Conservation (phyloP, 164 flowering plant genomes). For the Vitis rupestris region DNA sequence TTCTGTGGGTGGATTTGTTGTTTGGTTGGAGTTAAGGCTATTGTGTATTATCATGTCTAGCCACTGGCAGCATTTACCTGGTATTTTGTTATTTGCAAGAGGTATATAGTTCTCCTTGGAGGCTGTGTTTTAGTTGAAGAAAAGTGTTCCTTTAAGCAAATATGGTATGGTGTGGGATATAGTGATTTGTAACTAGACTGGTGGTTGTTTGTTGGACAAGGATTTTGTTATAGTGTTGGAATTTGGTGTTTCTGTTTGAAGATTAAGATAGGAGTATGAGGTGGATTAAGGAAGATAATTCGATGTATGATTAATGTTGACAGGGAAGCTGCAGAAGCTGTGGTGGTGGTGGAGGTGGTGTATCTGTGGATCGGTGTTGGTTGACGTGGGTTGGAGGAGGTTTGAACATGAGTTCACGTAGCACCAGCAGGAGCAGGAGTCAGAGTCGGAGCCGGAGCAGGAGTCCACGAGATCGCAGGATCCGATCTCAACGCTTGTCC, state of each 20-base stretch:
- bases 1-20: background rate
- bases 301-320: slow-evolving; percentile 27
- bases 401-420: slow-evolving; percentile 43
- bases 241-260: slow-evolving; percentile 22
- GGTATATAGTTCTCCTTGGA: background rate
- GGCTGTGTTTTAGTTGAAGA: slow-evolving; percentile 5
- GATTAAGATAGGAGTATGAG: slow-evolving; percentile 14
- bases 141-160: slow-evolving; percentile 2
- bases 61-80: background rate
- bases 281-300: slow-evolving; percentile 18
- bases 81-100: slow-evolving; percentile 7
- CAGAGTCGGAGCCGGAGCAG: slow-evolving; percentile 46
- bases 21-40: background rate
- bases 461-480: slow-evolving; percentile 49
- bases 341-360: slow-evolving; percentile 16
- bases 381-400: slow-evolving; percentile 20
- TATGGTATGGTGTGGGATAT: slow-evolving; percentile 11
- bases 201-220: slow-evolving; percentile 15
- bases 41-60: background rate
- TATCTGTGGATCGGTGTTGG: slow-evolving; percentile 21
- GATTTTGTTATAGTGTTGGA: slow-evolving; percentile 14
- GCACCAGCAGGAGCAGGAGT: slow-evolving; percentile 31
- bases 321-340: slow-evolving; percentile 26
- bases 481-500: slow-evolving; percentile 40
- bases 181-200: slow-evolving; percentile 1